Percentiles rank a stretch among this genome's conserved stretches.
Evolutionary conservation across 306 rosid genomes (phyloP).

Genomic region (Cucurbita maxima): DNA sequence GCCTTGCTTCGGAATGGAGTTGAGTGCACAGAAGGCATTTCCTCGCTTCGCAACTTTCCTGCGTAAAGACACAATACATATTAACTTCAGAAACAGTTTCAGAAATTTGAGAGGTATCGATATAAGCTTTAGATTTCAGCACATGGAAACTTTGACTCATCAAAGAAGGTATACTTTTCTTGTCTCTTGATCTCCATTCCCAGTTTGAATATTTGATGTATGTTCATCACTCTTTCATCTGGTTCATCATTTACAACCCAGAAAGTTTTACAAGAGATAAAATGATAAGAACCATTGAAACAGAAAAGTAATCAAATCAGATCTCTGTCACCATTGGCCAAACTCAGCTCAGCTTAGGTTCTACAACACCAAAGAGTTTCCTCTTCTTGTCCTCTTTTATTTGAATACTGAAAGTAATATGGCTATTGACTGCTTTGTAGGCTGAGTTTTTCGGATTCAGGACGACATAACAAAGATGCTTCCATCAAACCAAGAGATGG

Average conservation of each 20-base stretch:
- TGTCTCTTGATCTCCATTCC: not conserved
- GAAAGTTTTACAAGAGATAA: not conserved
- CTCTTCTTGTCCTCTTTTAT: not conserved
- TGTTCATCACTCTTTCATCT: not conserved
- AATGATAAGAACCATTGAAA: not conserved
- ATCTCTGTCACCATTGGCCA: not conserved
- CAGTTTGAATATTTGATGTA: not conserved
- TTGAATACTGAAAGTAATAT: not conserved
- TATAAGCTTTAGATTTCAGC: not conserved
- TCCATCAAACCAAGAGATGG: slow-evolving; percentile 6
- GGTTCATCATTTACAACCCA: not conserved
- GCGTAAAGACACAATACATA: not conserved
- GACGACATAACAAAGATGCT: slow-evolving; percentile 13
- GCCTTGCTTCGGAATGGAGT: slow-evolving; percentile 31
- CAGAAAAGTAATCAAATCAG: not conserved
- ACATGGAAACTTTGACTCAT: slow-evolving; percentile 4
- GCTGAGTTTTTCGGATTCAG: slow-evolving; percentile 24
- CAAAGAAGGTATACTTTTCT: slow-evolving; percentile 2
- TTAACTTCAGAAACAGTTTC: not conserved
- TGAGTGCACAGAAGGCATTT: slow-evolving; percentile 25
- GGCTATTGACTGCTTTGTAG: slow-evolving; percentile 9
- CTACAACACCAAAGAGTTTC: not conserved
- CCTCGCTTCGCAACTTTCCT: slow-evolving; percentile 25
- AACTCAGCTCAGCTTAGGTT: not conserved
- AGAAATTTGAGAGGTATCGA: not conserved